A percentile compares a stretch with the other conserved stretches of the same genome.
These are phyloP conservation scores for Rubroshorea leprosula DNA, from an alignment of 345 rosid species.

Conservation along the genomic window DNA sequence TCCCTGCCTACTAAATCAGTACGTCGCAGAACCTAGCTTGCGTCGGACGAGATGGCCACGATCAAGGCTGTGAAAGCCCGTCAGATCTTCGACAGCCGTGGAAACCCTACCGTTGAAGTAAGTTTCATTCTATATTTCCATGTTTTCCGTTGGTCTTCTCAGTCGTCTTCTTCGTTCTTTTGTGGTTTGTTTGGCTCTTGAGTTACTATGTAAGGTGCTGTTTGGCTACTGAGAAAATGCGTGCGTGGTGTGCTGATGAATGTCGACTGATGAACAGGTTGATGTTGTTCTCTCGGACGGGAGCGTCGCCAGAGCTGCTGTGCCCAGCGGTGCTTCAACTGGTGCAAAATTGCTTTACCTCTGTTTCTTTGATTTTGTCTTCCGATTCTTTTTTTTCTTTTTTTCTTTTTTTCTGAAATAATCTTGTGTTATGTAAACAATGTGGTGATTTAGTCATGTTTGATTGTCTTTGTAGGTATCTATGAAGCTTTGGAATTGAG, in stretches of 20 bases:
- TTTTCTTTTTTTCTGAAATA: not conserved
- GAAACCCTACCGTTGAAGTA: constrained; percentile 75
- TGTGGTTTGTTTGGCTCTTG: not conserved
- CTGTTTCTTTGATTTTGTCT: not conserved
- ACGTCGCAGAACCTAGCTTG: not conserved
- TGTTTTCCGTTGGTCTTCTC: not conserved
- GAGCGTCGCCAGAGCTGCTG: constrained; percentile 50
- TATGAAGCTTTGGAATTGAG: constrained; percentile 63
- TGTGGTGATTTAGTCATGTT: not conserved
- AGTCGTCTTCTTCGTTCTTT: not conserved
- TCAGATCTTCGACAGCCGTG: constrained; percentile 78
- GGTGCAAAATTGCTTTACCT: constrained; percentile 21
- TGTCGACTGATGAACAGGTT: constrained; percentile 25
- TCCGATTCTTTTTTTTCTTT: not conserved
- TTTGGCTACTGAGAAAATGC: constrained; percentile 8
- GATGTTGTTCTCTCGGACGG: constrained; percentile 43
- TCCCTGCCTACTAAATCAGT: too few species aligned
- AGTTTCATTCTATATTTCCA: constrained; percentile 4
- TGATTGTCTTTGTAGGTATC: constrained; percentile 32
- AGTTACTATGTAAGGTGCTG: not conserved
- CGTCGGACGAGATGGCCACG: constrained; percentile 21
- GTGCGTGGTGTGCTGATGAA: not conserved
- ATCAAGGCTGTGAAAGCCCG: constrained; percentile 43
- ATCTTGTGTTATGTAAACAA: not conserved
- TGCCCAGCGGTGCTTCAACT: constrained; percentile 73